These are phyloP conservation scores for Vitellaria paradoxa DNA, from an alignment of 179 eudicot genomes.

Conservation along the genomic window DNA sequence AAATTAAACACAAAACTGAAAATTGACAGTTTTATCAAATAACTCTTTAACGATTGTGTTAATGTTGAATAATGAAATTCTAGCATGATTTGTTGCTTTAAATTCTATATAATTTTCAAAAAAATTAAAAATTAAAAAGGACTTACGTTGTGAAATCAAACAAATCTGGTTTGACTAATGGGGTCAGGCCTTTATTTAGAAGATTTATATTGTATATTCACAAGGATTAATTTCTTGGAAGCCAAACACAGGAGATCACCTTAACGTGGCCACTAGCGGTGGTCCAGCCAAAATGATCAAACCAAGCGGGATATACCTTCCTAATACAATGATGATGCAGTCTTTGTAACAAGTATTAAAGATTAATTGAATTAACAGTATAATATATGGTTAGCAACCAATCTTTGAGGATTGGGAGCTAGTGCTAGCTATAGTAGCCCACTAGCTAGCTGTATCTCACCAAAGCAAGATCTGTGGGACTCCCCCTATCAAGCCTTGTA, in stretches of 20 bases:
- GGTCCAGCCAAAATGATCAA: slow-evolving; percentile 12
- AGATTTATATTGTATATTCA: background rate
- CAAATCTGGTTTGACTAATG: background rate
- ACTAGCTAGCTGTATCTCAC: slow-evolving; percentile 14
- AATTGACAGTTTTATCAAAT: too few species aligned
- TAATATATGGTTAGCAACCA: background rate
- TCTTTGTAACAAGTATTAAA: background rate
- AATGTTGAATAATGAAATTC: background rate
- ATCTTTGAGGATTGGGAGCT: slow-evolving; percentile 19
- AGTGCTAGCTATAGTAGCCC: background rate
- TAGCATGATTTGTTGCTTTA: background rate
- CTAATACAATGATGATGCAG: slow-evolving; percentile 20
- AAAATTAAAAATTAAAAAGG: background rate
- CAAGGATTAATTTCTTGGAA: background rate
- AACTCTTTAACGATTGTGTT: background rate
- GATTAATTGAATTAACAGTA: too few species aligned
- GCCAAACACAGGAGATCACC: background rate
- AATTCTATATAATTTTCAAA: background rate
- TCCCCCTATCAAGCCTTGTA: slow-evolving; percentile 5
- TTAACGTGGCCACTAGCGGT: background rate
- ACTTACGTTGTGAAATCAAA: background rate
- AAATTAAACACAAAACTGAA: too few species aligned
- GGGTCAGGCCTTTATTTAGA: too few species aligned
- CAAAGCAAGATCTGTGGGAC: slow-evolving; percentile 26
- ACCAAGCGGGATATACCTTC: slow-evolving; percentile 13